Conservation (phyloP, 805 yeast genomes). For the Tetrapisispora arboricola region DNA sequence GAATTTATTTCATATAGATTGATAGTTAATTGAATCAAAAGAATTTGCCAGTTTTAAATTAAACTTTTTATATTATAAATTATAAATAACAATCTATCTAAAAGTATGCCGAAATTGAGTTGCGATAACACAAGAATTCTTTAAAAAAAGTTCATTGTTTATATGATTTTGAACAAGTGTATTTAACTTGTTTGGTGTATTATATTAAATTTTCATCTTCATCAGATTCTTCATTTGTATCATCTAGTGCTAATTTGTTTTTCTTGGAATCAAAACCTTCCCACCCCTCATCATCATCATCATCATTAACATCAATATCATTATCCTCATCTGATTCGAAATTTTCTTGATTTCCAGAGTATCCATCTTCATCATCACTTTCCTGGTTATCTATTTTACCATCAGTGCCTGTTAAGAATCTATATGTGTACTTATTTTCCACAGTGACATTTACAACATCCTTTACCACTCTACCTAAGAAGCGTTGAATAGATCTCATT, state of each 20-base stretch:
- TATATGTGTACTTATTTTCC: conserved; percentile 44
- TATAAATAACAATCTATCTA: neutral
- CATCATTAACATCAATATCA: conserved; percentile 15
- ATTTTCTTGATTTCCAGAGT: conserved; percentile 13
- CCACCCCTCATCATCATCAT: conserved; percentile 34
- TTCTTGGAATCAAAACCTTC: conserved; percentile 24
- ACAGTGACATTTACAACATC: conserved; percentile 50
- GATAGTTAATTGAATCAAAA: no score
- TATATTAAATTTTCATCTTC: conserved; percentile 21
- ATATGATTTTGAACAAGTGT: no score
- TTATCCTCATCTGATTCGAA: conserved; percentile 20
- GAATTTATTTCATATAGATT: no score
- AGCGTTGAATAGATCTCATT: conserved; percentile 63
- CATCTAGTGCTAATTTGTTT: conserved; percentile 15
- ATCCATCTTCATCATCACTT: conserved; percentile 26
- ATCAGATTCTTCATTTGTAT: conserved; percentile 17
- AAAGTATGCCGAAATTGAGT: neutral
- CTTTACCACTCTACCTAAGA: conserved; percentile 62
- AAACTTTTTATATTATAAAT: neutral
- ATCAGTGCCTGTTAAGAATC: conserved; percentile 37
- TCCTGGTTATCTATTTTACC: conserved; percentile 12
- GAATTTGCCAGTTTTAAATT: no score
- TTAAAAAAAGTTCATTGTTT: no score
- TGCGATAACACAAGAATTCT: no score
- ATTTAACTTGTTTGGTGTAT: conserved; percentile 1